Evolutionary conservation across 257 asterid genomes (phyloP).

Genomic region (Jacaranda mimosifolia): DNA sequence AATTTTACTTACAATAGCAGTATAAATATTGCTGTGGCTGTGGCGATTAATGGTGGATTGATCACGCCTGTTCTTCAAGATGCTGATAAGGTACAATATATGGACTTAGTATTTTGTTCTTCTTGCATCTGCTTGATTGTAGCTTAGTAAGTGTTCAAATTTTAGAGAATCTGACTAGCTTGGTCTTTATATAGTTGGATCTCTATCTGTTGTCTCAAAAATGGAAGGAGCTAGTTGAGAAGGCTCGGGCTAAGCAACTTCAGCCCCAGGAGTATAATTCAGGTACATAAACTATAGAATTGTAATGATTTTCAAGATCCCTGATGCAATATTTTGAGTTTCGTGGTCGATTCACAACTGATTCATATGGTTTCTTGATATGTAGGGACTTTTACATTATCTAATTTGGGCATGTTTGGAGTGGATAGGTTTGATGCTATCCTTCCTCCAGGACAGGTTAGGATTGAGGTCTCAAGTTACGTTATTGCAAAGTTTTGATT

Average conservation of each 20-base stretch:
- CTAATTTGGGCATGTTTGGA: slow-evolving; percentile 79
- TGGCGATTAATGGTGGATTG: slow-evolving; percentile 69
- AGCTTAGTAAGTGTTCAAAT: background rate
- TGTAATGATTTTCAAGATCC: background rate
- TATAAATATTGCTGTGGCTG: slow-evolving; percentile 72
- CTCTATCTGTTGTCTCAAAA: slow-evolving; percentile 66
- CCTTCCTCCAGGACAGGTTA: slow-evolving; percentile 79
- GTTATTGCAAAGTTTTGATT: background rate
- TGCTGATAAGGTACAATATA: slow-evolving; percentile 61
- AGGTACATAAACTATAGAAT: slow-evolving; percentile 37
- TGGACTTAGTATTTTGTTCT: background rate
- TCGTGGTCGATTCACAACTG: background rate
- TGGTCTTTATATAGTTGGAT: slow-evolving; percentile 56
- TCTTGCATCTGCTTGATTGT: background rate
- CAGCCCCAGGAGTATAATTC: slow-evolving; percentile 73
- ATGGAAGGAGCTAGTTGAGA: slow-evolving; percentile 75
- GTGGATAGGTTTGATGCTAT: slow-evolving; percentile 77
- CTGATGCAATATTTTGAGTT: background rate
- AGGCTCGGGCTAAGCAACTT: slow-evolving; percentile 76
- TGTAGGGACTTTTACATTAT: slow-evolving; percentile 68
- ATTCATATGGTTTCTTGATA: background rate
- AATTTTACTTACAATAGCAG: slow-evolving; percentile 64
- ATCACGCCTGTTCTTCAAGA: slow-evolving; percentile 76
- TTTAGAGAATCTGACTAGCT: background rate
- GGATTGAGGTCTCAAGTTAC: background rate